Percentiles rank a stretch among this genome's conserved stretches.
These are phyloP conservation scores for Eruca vesicaria DNA, from an alignment of 441 rosid species.

Conservation along the genomic window DNA sequence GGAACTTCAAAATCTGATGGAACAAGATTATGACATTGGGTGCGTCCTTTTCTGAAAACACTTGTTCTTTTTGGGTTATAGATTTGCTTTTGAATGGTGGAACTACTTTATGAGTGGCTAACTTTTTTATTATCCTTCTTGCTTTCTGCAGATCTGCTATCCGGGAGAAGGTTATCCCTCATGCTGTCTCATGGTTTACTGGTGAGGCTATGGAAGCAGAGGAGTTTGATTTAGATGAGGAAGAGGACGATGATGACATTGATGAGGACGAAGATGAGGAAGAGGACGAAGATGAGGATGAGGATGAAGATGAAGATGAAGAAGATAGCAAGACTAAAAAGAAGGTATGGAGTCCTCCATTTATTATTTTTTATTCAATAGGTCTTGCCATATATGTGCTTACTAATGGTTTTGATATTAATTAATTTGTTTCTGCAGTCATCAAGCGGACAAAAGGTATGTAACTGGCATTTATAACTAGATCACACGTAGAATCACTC, in stretches of 20 bases:
- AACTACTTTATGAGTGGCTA: neutral
- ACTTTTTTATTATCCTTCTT: neutral
- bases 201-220: conserved; percentile 75
- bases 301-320: conserved; percentile 46
- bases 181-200: conserved; percentile 85
- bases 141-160: conserved; percentile 59
- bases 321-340: conserved; percentile 58
- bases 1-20: conserved; percentile 84
- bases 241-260: conserved; percentile 35
- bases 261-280: conserved; percentile 21
- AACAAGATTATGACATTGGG: conserved; percentile 89
- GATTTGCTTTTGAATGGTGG: neutral
- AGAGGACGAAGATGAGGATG: conserved; percentile 39
- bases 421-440: conserved; percentile 10
- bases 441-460: conserved; percentile 17
- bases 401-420: neutral
- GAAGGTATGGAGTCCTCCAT: conserved; percentile 40
- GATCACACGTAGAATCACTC: neutral
- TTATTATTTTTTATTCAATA: neutral
- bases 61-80: neutral
- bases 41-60: conserved; percentile 25
- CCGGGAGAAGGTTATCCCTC: conserved; percentile 80
- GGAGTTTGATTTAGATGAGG: conserved; percentile 49
- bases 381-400: neutral
- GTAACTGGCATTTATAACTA: neutral